A percentile compares a stretch with the other conserved stretches of the same genome.
These are phyloP conservation scores for Sphaerulina vaccinii DNA, from an alignment of 2,329 filamentous ascomycete genomes.

Conservation along the genomic window DNA sequence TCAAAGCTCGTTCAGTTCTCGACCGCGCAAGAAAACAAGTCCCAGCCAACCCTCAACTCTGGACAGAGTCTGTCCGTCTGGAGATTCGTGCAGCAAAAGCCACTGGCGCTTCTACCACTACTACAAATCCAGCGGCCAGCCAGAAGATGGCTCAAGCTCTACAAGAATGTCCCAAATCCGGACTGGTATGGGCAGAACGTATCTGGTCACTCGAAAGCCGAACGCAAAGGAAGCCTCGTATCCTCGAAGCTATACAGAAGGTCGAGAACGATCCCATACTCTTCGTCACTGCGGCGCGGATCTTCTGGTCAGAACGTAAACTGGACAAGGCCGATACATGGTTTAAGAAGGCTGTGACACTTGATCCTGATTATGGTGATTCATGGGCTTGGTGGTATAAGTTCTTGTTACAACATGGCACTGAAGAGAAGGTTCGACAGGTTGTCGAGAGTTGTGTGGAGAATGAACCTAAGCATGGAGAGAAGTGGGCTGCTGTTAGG, in stretches of 20 bases:
- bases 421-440: slow-evolving; percentile 85
- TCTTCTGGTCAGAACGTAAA: slow-evolving; percentile 92
- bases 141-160: slow-evolving; percentile 90
- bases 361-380: slow-evolving; percentile 85
- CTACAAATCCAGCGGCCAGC: slow-evolving; percentile 66
- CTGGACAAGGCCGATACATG: slow-evolving; percentile 93
- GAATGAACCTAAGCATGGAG: slow-evolving; percentile 87
- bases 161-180: slow-evolving; percentile 85
- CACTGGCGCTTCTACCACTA: neutral
- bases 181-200: slow-evolving; percentile 86
- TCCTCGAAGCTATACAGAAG: slow-evolving; percentile 93
- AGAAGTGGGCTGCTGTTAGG: slow-evolving; percentile 81
- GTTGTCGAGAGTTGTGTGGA: slow-evolving; percentile 76
- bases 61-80: slow-evolving; percentile 90
- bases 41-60: slow-evolving; percentile 79
- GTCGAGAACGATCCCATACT: slow-evolving; percentile 87
- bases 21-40: slow-evolving; percentile 86
- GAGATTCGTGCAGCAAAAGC: slow-evolving; percentile 78
- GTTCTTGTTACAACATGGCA: slow-evolving; percentile 88
- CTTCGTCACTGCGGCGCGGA: slow-evolving; percentile 87
- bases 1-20: slow-evolving; percentile 91
- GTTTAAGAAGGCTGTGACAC: slow-evolving; percentile 93
- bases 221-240: slow-evolving; percentile 87
- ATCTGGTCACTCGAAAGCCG: slow-evolving; percentile 93
- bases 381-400: slow-evolving; percentile 98